These are phyloP conservation scores for Aspergillus sclerotialis DNA, from an alignment of 2,329 filamentous ascomycete genomes.

Conservation along the genomic window DNA sequence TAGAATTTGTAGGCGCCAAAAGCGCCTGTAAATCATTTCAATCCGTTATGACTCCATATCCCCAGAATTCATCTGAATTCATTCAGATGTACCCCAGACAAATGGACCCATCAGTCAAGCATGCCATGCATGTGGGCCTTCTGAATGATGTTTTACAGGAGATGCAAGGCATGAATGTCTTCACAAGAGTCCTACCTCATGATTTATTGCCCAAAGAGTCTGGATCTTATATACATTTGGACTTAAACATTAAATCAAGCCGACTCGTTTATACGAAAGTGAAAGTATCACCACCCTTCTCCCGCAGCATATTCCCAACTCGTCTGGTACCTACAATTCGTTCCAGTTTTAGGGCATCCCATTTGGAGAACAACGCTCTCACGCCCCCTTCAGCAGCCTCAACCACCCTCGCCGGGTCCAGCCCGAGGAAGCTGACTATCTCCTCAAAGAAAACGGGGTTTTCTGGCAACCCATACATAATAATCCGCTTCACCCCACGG, in stretches of 20 bases:
- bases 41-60: too few relatives aligned
- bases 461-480: constrained; percentile 86
- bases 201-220: constrained; percentile 1
- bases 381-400: constrained; percentile 50
- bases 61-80: too few relatives aligned
- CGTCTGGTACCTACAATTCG: constrained; percentile 76
- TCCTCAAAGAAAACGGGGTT: constrained; percentile 56
- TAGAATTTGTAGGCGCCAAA: too few relatives aligned
- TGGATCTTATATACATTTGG: too few relatives aligned
- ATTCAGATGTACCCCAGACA: too few relatives aligned
- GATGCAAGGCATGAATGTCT: too few relatives aligned
- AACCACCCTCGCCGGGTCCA: constrained; percentile 45
- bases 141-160: too few relatives aligned
- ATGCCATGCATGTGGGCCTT: too few relatives aligned
- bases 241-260: too few relatives aligned
- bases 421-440: constrained; percentile 34
- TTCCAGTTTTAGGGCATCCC: constrained; percentile 84
- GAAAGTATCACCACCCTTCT: constrained; percentile 80
- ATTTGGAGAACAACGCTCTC: constrained; percentile 69
- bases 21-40: too few relatives aligned
- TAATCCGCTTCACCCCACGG: constrained; percentile 71
- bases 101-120: too few relatives aligned
- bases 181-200: too few relatives aligned
- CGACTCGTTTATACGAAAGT: constrained; percentile 94
- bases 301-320: constrained; percentile 74